Percentiles rank a stretch among this genome's conserved stretches.
These are phyloP conservation scores for Debaryomyces subglobosus DNA, from an alignment of 1,139 yeast genomes.

Conservation along the genomic window DNA sequence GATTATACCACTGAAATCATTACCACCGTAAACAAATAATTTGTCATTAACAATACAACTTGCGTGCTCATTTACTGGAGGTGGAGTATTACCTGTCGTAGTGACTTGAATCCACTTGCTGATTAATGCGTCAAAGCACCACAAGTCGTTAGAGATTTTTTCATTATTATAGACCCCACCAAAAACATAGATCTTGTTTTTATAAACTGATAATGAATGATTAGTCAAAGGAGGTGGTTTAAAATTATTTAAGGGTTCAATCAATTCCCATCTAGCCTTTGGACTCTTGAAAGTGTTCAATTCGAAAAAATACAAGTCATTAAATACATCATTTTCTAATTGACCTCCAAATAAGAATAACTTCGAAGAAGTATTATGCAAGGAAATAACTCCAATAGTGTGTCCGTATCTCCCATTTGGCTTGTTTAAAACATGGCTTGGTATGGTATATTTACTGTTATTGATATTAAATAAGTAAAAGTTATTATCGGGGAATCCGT, in stretches of 20 bases:
- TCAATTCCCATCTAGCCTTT: slow-evolving; percentile 79
- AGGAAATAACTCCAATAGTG: slow-evolving; percentile 62
- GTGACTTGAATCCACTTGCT: slow-evolving; percentile 66
- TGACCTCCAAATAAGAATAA: slow-evolving; percentile 95
- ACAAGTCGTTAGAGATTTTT: slow-evolving; percentile 74
- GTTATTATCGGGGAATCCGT: slow-evolving; percentile 84
- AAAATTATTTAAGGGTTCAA: slow-evolving; percentile 55
- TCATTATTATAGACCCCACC: slow-evolving; percentile 93
- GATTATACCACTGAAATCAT: slow-evolving; percentile 73
- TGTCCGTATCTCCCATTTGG: slow-evolving; percentile 97
- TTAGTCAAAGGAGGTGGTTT: slow-evolving; percentile 92
- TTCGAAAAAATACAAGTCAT: slow-evolving; percentile 86
- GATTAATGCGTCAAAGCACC: slow-evolving; percentile 74
- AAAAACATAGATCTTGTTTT: slow-evolving; percentile 76
- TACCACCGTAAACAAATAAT: slow-evolving; percentile 90
- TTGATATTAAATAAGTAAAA: slow-evolving; percentile 88
- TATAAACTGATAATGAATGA: slow-evolving; percentile 84
- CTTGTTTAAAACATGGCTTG: slow-evolving; percentile 76
- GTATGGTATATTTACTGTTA: slow-evolving; percentile 88
- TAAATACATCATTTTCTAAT: slow-evolving; percentile 82
- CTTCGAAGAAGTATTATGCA: slow-evolving; percentile 68
- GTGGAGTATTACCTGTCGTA: slow-evolving; percentile 66
- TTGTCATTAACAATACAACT: slow-evolving; percentile 78
- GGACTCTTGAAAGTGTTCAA: slow-evolving; percentile 85
- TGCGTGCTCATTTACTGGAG: slow-evolving; percentile 91